A percentile compares a stretch with the other conserved stretches of the same genome.
Conservation (phyloP, 2,329 filamentous ascomycete genomes). For the Aspergillus fischeri region DNA sequence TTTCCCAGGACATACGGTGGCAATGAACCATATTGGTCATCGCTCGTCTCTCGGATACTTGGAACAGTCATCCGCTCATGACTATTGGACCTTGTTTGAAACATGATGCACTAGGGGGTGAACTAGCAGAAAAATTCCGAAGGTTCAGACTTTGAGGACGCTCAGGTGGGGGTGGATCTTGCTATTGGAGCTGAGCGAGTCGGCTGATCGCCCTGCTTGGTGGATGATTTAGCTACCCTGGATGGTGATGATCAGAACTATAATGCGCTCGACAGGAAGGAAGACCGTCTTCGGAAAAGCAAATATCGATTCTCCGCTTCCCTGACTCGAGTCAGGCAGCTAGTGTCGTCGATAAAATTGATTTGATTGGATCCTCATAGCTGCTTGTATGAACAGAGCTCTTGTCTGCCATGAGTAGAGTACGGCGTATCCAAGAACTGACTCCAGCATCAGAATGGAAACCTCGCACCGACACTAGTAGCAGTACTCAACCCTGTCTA, state of each 20-base stretch:
- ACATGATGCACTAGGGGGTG: not conserved
- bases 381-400: too few species aligned
- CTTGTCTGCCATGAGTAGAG: too few species aligned
- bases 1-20: not conserved
- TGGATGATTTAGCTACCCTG: not conserved
- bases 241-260: not conserved
- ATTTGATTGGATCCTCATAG: too few species aligned
- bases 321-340: not conserved
- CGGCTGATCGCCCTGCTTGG: conserved; percentile 5
- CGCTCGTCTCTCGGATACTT: not conserved
- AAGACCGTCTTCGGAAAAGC: not conserved
- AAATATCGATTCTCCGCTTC: not conserved
- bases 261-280: not conserved
- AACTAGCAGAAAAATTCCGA: not conserved
- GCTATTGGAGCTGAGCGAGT: conserved; percentile 6
- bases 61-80: not conserved
- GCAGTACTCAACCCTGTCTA: not conserved
- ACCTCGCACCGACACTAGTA: not conserved
- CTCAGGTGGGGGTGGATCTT: not conserved
- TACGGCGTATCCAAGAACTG: too few species aligned
- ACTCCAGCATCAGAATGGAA: not conserved
- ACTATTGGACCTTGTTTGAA: not conserved
- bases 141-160: not conserved
- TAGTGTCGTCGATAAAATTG: not conserved
- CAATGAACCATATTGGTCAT: not conserved